A percentile compares a stretch with the other conserved stretches of the same genome.
Evolutionary conservation across 345 rosid species (phyloP).

Genomic region (Eucalyptus polybractea): DNA sequence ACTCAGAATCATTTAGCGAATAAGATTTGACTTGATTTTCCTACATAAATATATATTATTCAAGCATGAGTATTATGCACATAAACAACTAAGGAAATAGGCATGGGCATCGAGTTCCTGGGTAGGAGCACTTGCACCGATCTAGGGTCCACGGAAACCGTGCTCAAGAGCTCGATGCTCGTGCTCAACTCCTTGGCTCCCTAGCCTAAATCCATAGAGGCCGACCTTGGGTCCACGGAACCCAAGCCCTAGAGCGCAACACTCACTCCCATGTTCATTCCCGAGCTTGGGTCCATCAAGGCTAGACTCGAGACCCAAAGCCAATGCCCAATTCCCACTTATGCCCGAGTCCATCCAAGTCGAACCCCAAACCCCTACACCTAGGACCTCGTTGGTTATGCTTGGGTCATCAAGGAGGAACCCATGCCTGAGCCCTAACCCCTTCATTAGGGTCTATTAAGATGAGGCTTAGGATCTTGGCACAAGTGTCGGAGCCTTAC

Average conservation of each 20-base stretch:
- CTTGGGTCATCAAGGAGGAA: neutral
- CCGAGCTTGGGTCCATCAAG: rapidly evolving
- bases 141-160: neutral
- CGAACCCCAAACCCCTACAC: rapidly evolving
- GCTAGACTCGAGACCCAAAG: neutral
- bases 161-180: neutral
- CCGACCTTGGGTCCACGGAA: rapidly evolving
- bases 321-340: neutral
- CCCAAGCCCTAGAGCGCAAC: rapidly evolving
- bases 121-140: rapidly evolving
- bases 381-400: neutral
- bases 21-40: neutral
- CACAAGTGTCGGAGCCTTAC: rapidly evolving
- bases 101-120: rapidly evolving
- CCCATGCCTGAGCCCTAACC: no score
- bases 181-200: neutral
- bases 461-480: no score
- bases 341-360: rapidly evolving
- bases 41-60: no score
- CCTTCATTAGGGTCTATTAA: no score
- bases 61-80: neutral
- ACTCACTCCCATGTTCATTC: no score
- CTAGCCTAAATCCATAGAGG: neutral
- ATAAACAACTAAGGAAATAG: no score
- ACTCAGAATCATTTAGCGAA: no score